A percentile compares a stretch with the other conserved stretches of the same genome.
Conservation (phyloP, 148 eudicot genomes). For the Vaccinium macrocarpon region DNA sequence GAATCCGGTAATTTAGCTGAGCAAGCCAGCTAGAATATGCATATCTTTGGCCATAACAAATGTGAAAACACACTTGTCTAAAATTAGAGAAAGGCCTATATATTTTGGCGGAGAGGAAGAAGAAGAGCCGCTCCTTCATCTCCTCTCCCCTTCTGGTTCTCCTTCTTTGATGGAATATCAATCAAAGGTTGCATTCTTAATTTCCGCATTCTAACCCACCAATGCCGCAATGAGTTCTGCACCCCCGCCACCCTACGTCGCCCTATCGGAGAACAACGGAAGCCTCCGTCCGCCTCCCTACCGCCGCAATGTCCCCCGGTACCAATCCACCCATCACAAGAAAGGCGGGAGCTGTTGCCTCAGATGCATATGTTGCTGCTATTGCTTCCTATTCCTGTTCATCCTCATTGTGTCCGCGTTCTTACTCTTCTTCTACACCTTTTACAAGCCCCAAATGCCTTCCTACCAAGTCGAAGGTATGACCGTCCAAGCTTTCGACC, state of each 20-base stretch:
- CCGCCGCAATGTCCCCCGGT: slow-evolving; percentile 25
- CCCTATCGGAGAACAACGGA: slow-evolving; percentile 25
- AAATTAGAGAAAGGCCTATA: neutral
- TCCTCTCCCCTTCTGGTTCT: neutral
- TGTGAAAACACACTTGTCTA: neutral
- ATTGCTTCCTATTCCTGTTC: slow-evolving; percentile 39
- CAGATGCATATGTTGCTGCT: slow-evolving; percentile 48
- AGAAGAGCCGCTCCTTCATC: slow-evolving; percentile 21
- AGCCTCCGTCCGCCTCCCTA: slow-evolving; percentile 33
- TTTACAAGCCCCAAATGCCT: slow-evolving; percentile 51
- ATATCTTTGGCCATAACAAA: slow-evolving; percentile 10
- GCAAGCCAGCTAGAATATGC: neutral
- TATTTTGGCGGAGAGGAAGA: slow-evolving; percentile 9
- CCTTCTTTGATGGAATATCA: slow-evolving; percentile 18
- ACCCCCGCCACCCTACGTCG: slow-evolving; percentile 36
- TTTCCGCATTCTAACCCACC: neutral
- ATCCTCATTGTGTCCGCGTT: slow-evolving; percentile 16
- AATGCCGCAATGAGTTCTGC: slow-evolving; percentile 26
- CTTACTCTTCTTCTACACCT: slow-evolving; percentile 26
- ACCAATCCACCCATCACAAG: slow-evolving; percentile 16
- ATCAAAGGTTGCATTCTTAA: slow-evolving; percentile 5
- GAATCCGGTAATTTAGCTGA: neutral
- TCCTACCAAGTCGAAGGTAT: slow-evolving; percentile 39
- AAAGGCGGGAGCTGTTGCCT: slow-evolving; percentile 30
- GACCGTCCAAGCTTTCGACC: slow-evolving; percentile 30